A percentile compares a stretch with the other conserved stretches of the same genome.
These are phyloP conservation scores for Potentilla sterilis DNA, from an alignment of 306 rosid species.

Conservation along the genomic window DNA sequence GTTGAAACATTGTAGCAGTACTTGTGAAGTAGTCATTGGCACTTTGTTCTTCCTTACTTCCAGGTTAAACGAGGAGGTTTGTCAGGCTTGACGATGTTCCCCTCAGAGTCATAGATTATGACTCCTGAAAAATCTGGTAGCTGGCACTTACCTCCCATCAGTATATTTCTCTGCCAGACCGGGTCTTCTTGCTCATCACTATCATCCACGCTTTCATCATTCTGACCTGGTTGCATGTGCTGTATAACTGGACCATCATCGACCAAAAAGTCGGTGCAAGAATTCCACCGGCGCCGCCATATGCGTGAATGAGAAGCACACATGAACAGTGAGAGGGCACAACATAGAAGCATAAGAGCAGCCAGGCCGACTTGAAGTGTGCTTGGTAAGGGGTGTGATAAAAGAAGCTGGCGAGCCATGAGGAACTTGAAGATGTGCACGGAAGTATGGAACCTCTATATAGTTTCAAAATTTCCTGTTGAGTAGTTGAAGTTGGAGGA, in stretches of 20 bases:
- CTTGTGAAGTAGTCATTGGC: no score
- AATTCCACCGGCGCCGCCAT: slow-evolving; percentile 43
- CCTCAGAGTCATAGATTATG: slow-evolving; percentile 70
- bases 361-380: slow-evolving; percentile 42
- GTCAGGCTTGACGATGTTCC: slow-evolving; percentile 50
- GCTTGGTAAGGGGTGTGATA: slow-evolving; percentile 27
- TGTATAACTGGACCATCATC: slow-evolving; percentile 7
- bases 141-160: slow-evolving; percentile 92
- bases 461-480: slow-evolving; percentile 4
- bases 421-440: slow-evolving; percentile 22
- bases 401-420: slow-evolving; percentile 65
- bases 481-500: slow-evolving; percentile 50
- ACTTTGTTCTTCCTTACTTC: slow-evolving; percentile 54
- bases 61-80: slow-evolving; percentile 54
- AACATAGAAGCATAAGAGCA: slow-evolving; percentile 45
- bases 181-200: slow-evolving; percentile 41
- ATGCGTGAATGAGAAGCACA: slow-evolving; percentile 72
- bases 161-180: slow-evolving; percentile 84
- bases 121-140: slow-evolving; percentile 91
- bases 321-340: slow-evolving; percentile 64
- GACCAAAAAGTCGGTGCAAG: slow-evolving; percentile 21
- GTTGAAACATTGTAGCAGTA: not conserved
- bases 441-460: slow-evolving; percentile 21
- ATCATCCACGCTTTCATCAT: not conserved
- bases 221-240: slow-evolving; percentile 22